phyloP scores from a whole-genome alignment of 257 asterid species.

The Cynanchum wilfordii region DNA sequence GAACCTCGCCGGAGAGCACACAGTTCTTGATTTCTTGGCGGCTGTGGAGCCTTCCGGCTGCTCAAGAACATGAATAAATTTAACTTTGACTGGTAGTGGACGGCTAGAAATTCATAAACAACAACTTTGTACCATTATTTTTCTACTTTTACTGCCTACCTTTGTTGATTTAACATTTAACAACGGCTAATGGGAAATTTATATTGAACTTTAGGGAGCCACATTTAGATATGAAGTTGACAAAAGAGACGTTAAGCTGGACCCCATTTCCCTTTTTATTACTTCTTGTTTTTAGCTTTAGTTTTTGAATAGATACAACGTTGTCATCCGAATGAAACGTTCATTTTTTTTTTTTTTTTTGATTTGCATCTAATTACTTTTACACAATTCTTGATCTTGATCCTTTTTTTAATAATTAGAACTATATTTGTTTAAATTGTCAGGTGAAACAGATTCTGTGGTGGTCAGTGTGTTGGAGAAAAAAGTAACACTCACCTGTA shows the following conservation, averaged over 20 bases:
- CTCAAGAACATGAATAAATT: background rate
- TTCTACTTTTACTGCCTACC: background rate
- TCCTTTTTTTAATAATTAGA: too few relatives aligned
- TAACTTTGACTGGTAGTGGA: background rate
- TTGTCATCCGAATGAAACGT: too few relatives aligned
- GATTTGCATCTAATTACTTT: too few relatives aligned
- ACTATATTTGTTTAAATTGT: background rate
- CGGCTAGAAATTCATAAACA: background rate
- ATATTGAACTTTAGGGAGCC: background rate
- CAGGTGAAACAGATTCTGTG: constrained; percentile 76
- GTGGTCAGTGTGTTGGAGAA: constrained; percentile 65
- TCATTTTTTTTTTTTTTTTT: too few relatives aligned
- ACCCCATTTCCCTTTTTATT: constrained; percentile 1
- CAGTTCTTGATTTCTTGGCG: background rate
- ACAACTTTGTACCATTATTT: background rate
- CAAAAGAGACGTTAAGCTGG: constrained; percentile 20
- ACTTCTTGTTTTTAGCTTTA: too few relatives aligned
- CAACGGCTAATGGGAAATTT: background rate
- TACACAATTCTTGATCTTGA: background rate
- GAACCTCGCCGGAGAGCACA: background rate
- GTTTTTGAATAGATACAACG: too few relatives aligned
- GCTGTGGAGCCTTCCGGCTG: background rate
- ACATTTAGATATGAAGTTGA: background rate
- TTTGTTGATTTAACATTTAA: background rate
- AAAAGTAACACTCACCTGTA: constrained; percentile 63